These are phyloP conservation scores for Elsinoe fawcettii DNA, from an alignment of 2,329 filamentous ascomycete species.

Conservation along the genomic window DNA sequence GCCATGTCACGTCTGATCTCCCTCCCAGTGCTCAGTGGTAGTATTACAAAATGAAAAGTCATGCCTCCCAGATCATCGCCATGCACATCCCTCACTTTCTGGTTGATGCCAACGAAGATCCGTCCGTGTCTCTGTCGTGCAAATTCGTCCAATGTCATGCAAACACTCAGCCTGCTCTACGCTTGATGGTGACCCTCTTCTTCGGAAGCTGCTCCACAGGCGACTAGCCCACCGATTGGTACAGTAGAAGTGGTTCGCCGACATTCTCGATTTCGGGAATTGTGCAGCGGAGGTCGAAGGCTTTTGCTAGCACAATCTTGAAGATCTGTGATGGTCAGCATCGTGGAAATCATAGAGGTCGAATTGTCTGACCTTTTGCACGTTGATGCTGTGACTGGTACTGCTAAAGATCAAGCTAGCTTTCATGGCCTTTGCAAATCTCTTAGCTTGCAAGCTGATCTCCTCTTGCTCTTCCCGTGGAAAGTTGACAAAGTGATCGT, in stretches of 20 bases:
- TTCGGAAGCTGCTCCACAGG: not conserved
- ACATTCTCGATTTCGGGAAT: slow-evolving; percentile 98
- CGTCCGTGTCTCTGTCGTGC: slow-evolving; percentile 12
- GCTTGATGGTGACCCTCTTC: not conserved
- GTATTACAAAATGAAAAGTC: slow-evolving; percentile 11
- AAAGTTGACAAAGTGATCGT: slow-evolving; percentile 99
- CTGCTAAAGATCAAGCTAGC: slow-evolving; percentile 97
- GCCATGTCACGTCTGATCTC: not conserved
- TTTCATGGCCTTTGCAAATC: slow-evolving; percentile 97
- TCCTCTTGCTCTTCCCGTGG: slow-evolving; percentile 96
- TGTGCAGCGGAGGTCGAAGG: slow-evolving; percentile 96
- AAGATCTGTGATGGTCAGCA: slow-evolving; percentile 62
- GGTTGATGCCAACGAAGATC: slow-evolving; percentile 10
- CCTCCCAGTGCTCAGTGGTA: not conserved
- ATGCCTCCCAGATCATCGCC: slow-evolving; percentile 4
- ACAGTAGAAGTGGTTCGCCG: slow-evolving; percentile 88
- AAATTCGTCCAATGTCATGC: slow-evolving; percentile 11
- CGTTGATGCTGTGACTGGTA: slow-evolving; percentile 98
- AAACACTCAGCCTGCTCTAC: not conserved
- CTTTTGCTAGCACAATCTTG: slow-evolving; percentile 98
- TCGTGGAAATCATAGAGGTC: not conserved
- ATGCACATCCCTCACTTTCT: slow-evolving; percentile 11
- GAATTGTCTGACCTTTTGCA: slow-evolving; percentile 71
- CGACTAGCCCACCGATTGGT: slow-evolving; percentile 44
- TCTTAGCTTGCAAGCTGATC: slow-evolving; percentile 92